Evolutionary conservation across 208 protist species (phyloP), one percentile per base, ranked within the genome.

Genomic region (Trypanosoma mega): DNA sequence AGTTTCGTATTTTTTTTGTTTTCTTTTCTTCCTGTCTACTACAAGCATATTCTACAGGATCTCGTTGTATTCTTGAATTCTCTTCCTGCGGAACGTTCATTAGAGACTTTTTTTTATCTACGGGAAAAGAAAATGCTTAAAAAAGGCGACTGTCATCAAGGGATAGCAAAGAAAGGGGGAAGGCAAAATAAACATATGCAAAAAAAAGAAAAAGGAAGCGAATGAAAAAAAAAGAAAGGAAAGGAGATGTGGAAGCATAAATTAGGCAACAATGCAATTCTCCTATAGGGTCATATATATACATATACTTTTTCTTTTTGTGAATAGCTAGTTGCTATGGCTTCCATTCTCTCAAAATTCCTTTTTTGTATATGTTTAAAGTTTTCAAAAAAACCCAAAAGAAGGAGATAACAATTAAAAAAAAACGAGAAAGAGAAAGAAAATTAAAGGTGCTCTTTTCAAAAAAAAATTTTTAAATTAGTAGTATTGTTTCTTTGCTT

Each of bases 1-100:
- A 49, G 26, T 39, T 16, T 73, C 0, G 41, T 29, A 14, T 54
- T 20, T 18, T 2, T 52, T 48, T 69, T 58, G 59, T 52, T 60
- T 21, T 55, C 52, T 33, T 54, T 48, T 26, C 26, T 64, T 39
- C n/a, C 11, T 46, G 41, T 27, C 39, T 63, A 63, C 41, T n/a
- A n/a, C n/a, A n/a, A n/a, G n/a, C n/a, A n/a, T n/a, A n/a, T n/a
- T n/a, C n/a, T n/a, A n/a, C n/a, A n/a, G n/a, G n/a, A n/a, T n/a
- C n/a, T n/a, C n/a, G n/a, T n/a, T n/a, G n/a, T n/a, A n/a, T n/a
- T n/a, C n/a, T n/a, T n/a, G n/a, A n/a, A n/a, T n/a, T n/a, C n/a
- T n/a, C n/a, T n/a, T n/a, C n/a, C n/a, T n/a, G n/a, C n/a, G n/a
- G n/a, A n/a, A n/a, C n/a, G n/a, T n/a, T n/a, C n/a, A n/a, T n/a